Conservation (phyloP, 179 eudicot species). For the Carnegiea gigantea region DNA sequence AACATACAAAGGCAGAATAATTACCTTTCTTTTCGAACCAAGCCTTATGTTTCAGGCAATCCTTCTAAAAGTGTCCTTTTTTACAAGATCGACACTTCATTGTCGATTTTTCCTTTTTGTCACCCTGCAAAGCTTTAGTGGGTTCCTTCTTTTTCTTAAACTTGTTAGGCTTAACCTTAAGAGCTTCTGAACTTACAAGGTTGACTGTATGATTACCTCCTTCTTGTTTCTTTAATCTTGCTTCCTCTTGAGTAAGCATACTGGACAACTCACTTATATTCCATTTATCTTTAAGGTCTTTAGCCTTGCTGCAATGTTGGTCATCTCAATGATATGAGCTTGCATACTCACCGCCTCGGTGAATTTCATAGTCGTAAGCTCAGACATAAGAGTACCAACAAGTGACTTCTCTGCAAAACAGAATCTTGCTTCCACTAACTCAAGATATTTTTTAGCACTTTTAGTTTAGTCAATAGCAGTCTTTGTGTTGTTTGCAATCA, state of each 20-base stretch:
- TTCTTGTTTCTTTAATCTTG: too few species aligned
- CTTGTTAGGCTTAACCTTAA: constrained; percentile 2
- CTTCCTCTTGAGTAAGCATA: too few species aligned
- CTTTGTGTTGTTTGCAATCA: background rate
- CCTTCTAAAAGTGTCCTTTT: too few species aligned
- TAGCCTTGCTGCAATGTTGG: constrained; percentile 3
- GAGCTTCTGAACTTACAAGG: background rate
- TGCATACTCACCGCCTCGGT: background rate
- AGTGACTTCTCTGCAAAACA: background rate
- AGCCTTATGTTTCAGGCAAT: too few species aligned
- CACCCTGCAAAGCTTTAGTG: background rate
- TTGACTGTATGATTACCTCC: background rate
- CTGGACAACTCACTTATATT: too few species aligned
- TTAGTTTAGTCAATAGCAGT: background rate
- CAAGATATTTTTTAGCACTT: constrained; percentile 29
- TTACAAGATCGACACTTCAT: background rate
- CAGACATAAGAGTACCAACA: background rate
- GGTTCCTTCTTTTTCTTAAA: background rate
- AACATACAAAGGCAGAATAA: background rate
- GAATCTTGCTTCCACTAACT: constrained; percentile 23
- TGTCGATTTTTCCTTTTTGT: background rate
- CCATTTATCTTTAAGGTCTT: background rate
- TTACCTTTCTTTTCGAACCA: background rate
- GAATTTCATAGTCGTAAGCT: background rate
- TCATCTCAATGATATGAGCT: constrained; percentile 15